Percentiles rank a stretch among this genome's conserved stretches.
These are phyloP conservation scores for Beauveria pseudobassiana DNA, from an alignment of 2,329 filamentous ascomycete genomes.

Conservation along the genomic window DNA sequence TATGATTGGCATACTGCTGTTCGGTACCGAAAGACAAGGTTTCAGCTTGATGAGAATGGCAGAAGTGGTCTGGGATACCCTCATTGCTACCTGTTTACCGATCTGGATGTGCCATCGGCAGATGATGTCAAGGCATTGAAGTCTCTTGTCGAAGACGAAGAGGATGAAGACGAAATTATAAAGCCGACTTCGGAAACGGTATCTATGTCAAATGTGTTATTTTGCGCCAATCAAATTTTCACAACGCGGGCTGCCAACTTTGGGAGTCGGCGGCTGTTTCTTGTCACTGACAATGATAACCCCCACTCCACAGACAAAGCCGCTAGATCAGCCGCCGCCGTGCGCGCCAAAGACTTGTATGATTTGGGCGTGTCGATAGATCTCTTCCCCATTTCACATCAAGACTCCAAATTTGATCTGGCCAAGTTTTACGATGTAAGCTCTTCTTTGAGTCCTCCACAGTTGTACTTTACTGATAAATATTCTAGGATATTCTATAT, in stretches of 20 bases:
- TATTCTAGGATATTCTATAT: conserved; percentile 76
- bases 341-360: conserved; percentile 89
- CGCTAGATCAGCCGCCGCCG: conserved; percentile 67
- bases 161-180: conserved; percentile 62
- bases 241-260: conserved; percentile 94
- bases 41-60: conserved; percentile 58
- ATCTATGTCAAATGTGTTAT: conserved; percentile 82
- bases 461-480: background rate
- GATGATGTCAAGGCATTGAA: conserved; percentile 78
- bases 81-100: conserved; percentile 84
- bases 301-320: conserved; percentile 69
- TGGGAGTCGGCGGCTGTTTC: conserved; percentile 83
- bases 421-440: conserved; percentile 84
- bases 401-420: conserved; percentile 66
- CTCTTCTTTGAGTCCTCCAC: background rate
- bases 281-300: conserved; percentile 90
- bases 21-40: conserved; percentile 83
- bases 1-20: conserved; percentile 93
- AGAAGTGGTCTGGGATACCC: conserved; percentile 62
- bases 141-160: conserved; percentile 68
- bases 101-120: conserved; percentile 81
- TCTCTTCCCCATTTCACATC: conserved; percentile 77
- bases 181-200: conserved; percentile 61
- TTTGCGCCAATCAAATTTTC: conserved; percentile 94
- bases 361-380: conserved; percentile 89